phyloP scores from a whole-genome alignment of 2,329 filamentous ascomycete species.

The Fusarium succisae region DNA sequence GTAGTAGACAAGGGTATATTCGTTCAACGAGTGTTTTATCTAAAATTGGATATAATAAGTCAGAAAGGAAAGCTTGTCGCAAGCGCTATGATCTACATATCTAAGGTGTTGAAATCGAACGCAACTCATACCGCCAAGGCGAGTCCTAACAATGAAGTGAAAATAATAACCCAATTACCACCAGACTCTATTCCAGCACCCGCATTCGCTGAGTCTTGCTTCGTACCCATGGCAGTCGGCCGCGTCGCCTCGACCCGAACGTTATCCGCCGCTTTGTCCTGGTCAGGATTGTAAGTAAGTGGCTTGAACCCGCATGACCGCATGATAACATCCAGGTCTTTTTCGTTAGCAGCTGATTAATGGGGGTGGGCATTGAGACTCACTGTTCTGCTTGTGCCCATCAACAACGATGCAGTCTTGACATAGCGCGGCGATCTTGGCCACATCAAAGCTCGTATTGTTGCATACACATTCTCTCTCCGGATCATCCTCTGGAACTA shows the following conservation, averaged over 20 bases:
- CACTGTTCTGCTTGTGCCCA: constrained; percentile 47
- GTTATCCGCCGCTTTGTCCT: constrained; percentile 47
- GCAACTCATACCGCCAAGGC: constrained; percentile 4
- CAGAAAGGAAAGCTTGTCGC: constrained; percentile 10
- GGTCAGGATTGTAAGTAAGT: constrained; percentile 42
- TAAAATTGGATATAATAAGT: constrained; percentile 1
- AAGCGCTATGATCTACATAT: constrained; percentile 9
- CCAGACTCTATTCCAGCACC: background rate
- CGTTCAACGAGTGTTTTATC: background rate
- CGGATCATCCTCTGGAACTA: constrained; percentile 33
- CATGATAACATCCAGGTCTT: constrained; percentile 52
- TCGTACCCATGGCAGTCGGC: constrained; percentile 31
- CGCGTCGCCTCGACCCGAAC: constrained; percentile 48
- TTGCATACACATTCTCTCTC: constrained; percentile 51
- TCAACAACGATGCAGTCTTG: constrained; percentile 50
- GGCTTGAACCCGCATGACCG: constrained; percentile 47
- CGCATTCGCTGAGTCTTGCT: background rate
- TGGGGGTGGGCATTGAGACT: constrained; percentile 1
- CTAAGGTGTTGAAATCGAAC: background rate
- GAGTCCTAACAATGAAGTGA: constrained; percentile 13
- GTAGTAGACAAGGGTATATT: background rate
- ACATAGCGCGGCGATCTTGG: constrained; percentile 50
- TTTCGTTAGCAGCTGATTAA: background rate
- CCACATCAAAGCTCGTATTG: constrained; percentile 54
- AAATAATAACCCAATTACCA: background rate